A percentile compares a stretch with the other conserved stretches of the same genome.
Evolutionary conservation across 805 yeast species (phyloP).

Genomic region (Yamadazyma paraphyllophila): DNA sequence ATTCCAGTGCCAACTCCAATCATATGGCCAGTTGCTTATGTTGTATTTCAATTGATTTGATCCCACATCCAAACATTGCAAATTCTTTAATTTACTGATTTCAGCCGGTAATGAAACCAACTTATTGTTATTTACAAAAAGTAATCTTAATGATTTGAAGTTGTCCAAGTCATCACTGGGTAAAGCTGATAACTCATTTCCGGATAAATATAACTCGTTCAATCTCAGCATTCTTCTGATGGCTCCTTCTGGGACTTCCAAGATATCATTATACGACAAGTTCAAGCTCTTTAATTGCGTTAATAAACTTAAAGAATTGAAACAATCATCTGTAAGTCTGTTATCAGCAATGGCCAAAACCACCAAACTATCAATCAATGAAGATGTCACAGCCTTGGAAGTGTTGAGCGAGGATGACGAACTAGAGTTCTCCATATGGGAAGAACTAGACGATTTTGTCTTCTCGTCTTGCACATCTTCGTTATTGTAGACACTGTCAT

Average conservation of each 20-base stretch:
- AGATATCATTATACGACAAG: conserved; percentile 77
- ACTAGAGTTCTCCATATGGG: not conserved
- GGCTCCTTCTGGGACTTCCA: conserved; percentile 79
- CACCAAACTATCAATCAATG: conserved; percentile 51
- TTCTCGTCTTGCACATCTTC: not conserved
- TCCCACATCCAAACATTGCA: conserved; percentile 83
- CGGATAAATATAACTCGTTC: conserved; percentile 71
- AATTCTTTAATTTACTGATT: conserved; percentile 59
- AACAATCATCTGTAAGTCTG: conserved; percentile 72
- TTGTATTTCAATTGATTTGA: conserved; percentile 88
- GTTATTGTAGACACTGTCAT: not conserved
- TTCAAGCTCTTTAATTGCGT: conserved; percentile 61
- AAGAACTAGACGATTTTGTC: not conserved
- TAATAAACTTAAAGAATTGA: conserved; percentile 63
- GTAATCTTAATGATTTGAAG: conserved; percentile 53
- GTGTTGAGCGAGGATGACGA: conserved; percentile 36
- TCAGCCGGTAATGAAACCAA: conserved; percentile 88
- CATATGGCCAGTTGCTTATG: conserved; percentile 90
- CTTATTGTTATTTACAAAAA: conserved; percentile 80
- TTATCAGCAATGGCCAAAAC: conserved; percentile 77
- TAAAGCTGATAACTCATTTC: conserved; percentile 72
- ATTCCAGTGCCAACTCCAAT: conserved; percentile 97
- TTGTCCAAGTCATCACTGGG: conserved; percentile 83
- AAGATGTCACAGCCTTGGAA: conserved; percentile 15
- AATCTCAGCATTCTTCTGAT: conserved; percentile 54